Conservation (phyloP, 371 early-diverging fungal genomes). For the Chytridiales sp. region DNA sequence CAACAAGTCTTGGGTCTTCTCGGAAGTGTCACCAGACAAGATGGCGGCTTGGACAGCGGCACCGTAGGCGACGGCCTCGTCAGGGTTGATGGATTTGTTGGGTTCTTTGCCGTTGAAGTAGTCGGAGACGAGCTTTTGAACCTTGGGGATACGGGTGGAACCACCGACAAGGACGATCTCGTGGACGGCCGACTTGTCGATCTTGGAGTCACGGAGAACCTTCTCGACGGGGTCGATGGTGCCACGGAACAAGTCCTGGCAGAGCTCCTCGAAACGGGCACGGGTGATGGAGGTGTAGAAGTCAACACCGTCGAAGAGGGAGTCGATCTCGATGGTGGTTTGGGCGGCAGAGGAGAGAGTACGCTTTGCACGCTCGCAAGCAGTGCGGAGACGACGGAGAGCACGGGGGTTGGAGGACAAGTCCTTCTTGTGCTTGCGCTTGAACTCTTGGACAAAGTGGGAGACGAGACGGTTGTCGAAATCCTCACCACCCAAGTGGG, state of each 20-base stretch:
- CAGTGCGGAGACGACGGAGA: slow-evolving; percentile 90
- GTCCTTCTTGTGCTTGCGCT: slow-evolving; percentile 86
- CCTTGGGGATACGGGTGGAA: slow-evolving; percentile 99
- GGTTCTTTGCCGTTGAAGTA: slow-evolving; percentile 97
- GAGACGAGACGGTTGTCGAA: slow-evolving; percentile 87
- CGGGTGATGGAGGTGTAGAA: slow-evolving; percentile 88
- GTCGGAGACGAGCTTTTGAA: slow-evolving; percentile 94
- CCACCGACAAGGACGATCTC: slow-evolving; percentile 99
- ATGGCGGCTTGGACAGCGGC: slow-evolving; percentile 97
- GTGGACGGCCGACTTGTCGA: slow-evolving; percentile 86
- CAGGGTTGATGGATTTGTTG: slow-evolving; percentile 96
- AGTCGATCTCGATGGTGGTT: slow-evolving; percentile 92
- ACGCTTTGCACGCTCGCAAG: slow-evolving; percentile 93
- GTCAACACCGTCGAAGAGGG: slow-evolving; percentile 88
- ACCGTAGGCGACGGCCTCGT: slow-evolving; percentile 97
- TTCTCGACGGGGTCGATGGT: slow-evolving; percentile 95
- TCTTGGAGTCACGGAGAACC: slow-evolving; percentile 90
- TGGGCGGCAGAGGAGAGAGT: slow-evolving; percentile 85
- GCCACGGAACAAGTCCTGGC: slow-evolving; percentile 88
- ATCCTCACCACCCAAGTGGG: slow-evolving; percentile 95
- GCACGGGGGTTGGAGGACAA: slow-evolving; percentile 81
- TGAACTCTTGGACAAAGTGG: slow-evolving; percentile 85
- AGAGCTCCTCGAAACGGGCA: slow-evolving; percentile 96
- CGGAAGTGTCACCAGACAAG: slow-evolving; percentile 83
- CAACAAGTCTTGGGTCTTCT: slow-evolving; percentile 77